Evolutionary conservation across 2,329 filamentous ascomycete genomes (phyloP).

Genomic region (Penicillium sp.): DNA sequence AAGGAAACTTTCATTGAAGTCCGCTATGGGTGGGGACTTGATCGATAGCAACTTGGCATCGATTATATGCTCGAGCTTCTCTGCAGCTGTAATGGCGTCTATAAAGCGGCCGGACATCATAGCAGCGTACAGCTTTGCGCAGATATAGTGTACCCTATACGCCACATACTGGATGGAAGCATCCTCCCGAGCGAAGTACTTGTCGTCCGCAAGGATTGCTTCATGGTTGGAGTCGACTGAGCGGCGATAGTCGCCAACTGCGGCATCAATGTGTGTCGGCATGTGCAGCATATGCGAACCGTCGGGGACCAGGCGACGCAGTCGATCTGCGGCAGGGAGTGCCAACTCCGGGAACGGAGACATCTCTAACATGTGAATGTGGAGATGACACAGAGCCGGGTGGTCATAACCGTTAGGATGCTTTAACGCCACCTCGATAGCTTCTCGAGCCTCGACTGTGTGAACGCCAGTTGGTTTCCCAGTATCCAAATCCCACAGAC

Average conservation of each 20-base stretch:
- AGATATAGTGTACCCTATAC: constrained; percentile 14
- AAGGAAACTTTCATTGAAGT: constrained; percentile 64
- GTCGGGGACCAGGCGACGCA: constrained; percentile 58
- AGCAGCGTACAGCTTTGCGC: constrained; percentile 14
- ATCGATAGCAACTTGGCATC: too few species aligned
- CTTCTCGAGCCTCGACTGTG: constrained; percentile 48
- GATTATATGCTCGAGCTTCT: constrained; percentile 22
- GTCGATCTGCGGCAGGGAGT: constrained; percentile 50
- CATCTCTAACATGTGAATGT: constrained; percentile 71
- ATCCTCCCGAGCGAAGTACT: constrained; percentile 45
- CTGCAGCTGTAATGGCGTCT: constrained; percentile 13
- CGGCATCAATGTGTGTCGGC: constrained; percentile 65
- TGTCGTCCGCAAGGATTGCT: constrained; percentile 59
- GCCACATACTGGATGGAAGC: constrained; percentile 14
- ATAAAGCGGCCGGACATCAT: constrained; percentile 13
- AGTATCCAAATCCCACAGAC: constrained; percentile 52
- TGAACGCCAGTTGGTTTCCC: constrained; percentile 49
- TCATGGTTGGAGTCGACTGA: constrained; percentile 58
- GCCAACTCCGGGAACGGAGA: constrained; percentile 55
- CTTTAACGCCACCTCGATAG: constrained; percentile 51
- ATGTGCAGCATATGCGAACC: constrained; percentile 64
- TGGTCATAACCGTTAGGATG: constrained; percentile 46
- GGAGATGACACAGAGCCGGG: constrained; percentile 62
- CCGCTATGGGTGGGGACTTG: constrained; percentile 61
- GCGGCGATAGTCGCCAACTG: constrained; percentile 59